A percentile compares a stretch with the other conserved stretches of the same genome.
These are phyloP conservation scores for Sugiyamaella castrensis DNA, from an alignment of 1,139 yeast genomes.

Conservation along the genomic window DNA sequence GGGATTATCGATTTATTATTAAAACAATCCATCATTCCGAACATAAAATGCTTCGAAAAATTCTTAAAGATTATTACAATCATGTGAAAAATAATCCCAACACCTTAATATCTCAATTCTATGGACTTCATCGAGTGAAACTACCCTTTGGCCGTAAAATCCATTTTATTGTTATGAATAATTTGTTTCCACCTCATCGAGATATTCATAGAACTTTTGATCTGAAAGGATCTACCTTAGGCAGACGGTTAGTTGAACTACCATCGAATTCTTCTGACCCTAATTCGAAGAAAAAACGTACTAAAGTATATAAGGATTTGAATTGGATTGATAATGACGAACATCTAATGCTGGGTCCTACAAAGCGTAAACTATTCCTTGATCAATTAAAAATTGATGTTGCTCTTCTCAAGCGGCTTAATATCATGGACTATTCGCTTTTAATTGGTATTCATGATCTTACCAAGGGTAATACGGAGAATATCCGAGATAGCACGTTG, in stretches of 20 bases:
- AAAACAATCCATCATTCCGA: constrained; percentile 95
- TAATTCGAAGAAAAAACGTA: constrained; percentile 24
- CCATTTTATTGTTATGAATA: constrained; percentile 95
- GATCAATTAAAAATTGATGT: constrained; percentile 77
- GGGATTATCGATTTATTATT: constrained; percentile 91
- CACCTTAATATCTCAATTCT: constrained; percentile 87
- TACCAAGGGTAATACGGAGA: constrained; percentile 51
- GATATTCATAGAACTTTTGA: constrained; percentile 86
- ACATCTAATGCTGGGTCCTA: constrained; percentile 68
- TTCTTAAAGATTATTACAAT: constrained; percentile 70
- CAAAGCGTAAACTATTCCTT: constrained; percentile 56
- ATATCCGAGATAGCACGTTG: constrained; percentile 39
- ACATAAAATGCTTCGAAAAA: constrained; percentile 74
- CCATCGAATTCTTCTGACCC: constrained; percentile 16
- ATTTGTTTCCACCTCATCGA: constrained; percentile 90
- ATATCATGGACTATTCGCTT: constrained; percentile 94
- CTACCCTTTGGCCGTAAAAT: constrained; percentile 84
- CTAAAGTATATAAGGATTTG: constrained; percentile 67
- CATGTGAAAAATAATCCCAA: constrained; percentile 85
- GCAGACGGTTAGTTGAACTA: constrained; percentile 49
- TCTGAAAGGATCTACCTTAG: constrained; percentile 89
- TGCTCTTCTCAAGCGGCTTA: constrained; percentile 61
- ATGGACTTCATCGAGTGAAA: constrained; percentile 91
- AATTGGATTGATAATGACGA: constrained; percentile 76
- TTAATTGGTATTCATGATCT: constrained; percentile 84